phyloP scores from a whole-genome alignment of 2,329 filamentous ascomycete genomes.

The Sordariomycetes sp. region DNA sequence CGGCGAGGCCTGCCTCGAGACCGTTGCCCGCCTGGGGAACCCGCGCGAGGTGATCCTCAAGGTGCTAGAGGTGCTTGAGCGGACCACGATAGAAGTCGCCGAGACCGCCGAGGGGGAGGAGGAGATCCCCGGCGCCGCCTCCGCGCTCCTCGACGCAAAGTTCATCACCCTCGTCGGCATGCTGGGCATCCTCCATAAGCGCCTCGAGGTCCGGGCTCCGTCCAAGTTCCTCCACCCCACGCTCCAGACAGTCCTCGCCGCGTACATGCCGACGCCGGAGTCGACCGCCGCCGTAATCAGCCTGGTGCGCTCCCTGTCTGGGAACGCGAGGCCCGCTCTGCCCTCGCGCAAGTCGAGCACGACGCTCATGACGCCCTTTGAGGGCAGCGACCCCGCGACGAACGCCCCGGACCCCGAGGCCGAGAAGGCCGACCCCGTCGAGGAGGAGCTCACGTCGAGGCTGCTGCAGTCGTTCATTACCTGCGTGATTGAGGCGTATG shows the following conservation, averaged over 20 bases:
- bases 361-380: conserved; percentile 38
- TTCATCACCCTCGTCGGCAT: conserved; percentile 61
- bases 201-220: conserved; percentile 65
- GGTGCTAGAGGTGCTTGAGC: conserved; percentile 59
- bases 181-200: conserved; percentile 57
- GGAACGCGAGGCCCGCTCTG: conserved; percentile 49
- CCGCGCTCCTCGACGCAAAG: conserved; percentile 21
- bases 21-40: conserved; percentile 65
- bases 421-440: conserved; percentile 34
- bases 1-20: conserved; percentile 58
- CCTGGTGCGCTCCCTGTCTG: conserved; percentile 55
- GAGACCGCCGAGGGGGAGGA: conserved; percentile 15
- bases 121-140: conserved; percentile 8
- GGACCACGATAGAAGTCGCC: conserved; percentile 25
- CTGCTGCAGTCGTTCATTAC: conserved; percentile 68
- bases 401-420: conserved; percentile 51
- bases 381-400: conserved; percentile 33
- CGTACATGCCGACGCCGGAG: conserved; percentile 51
- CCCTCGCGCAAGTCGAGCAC: conserved; percentile 46
- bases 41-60: conserved; percentile 73
- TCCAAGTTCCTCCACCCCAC: conserved; percentile 67
- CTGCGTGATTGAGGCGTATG: conserved; percentile 61
- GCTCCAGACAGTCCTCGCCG: conserved; percentile 56
- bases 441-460: conserved; percentile 47
- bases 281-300: conserved; percentile 59